A percentile compares a stretch with the other conserved stretches of the same genome.
These are phyloP conservation scores for Boletus pseudopeckii DNA, from an alignment of 768 basidiomycete species.

Conservation along the genomic window DNA sequence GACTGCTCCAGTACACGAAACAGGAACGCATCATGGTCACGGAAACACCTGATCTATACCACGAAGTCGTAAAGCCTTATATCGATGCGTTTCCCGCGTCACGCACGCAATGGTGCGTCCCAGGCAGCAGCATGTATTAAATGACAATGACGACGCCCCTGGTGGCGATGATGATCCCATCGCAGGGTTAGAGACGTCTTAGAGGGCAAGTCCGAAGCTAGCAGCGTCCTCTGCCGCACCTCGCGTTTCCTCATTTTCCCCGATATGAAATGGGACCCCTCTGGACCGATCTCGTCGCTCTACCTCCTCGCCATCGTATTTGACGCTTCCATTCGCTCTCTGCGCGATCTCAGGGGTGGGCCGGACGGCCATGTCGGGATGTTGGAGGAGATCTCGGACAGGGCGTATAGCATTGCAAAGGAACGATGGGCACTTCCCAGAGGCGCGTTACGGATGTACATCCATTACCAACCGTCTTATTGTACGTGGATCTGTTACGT, in stretches of 20 bases:
- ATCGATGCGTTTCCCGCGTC: constrained; percentile 70
- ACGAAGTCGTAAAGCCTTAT: constrained; percentile 67
- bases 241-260: constrained; percentile 77
- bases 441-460: constrained; percentile 69
- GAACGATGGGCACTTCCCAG: constrained; percentile 63
- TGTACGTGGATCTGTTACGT: constrained; percentile 48
- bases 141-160: neutral
- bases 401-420: constrained; percentile 50
- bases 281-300: constrained; percentile 55
- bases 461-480: constrained; percentile 97
- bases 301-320: constrained; percentile 82
- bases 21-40: constrained; percentile 71
- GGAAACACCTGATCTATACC: constrained; percentile 82
- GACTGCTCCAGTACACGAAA: constrained; percentile 58
- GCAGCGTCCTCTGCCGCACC: constrained; percentile 64
- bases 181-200: constrained; percentile 85
- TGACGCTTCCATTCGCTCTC: constrained; percentile 56
- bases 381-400: constrained; percentile 59
- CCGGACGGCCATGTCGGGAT: constrained; percentile 55
- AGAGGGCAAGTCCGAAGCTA: constrained; percentile 67
- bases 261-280: constrained; percentile 97
- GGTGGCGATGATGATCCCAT: no score
- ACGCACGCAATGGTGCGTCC: constrained; percentile 75
- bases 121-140: neutral
- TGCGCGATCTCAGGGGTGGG: constrained; percentile 65